Evolutionary conservation across 306 rosid species (phyloP).

Genomic region (Vigna unguiculata): DNA sequence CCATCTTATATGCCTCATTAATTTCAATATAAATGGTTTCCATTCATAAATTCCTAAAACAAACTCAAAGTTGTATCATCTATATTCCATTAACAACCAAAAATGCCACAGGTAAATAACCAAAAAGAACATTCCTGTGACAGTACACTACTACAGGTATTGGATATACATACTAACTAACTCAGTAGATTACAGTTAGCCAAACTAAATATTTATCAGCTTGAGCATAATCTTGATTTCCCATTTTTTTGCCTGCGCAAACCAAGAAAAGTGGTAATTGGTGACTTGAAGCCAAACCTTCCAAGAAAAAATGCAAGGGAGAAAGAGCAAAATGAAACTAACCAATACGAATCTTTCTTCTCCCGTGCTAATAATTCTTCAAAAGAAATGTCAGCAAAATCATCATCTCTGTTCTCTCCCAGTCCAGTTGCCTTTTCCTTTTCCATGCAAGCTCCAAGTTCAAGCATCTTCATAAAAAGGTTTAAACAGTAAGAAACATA

Average conservation of each 20-base stretch:
- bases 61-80: slow-evolving; percentile 31
- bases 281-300: slow-evolving; percentile 18
- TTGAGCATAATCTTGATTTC: slow-evolving; percentile 67
- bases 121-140: slow-evolving; percentile 46
- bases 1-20: background rate
- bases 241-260: slow-evolving; percentile 83
- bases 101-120: slow-evolving; percentile 46
- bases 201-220: slow-evolving; percentile 52
- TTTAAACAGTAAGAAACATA: slow-evolving; percentile 40
- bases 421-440: slow-evolving; percentile 58
- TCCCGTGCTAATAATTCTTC: slow-evolving; percentile 90
- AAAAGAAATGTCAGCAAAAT: slow-evolving; percentile 68
- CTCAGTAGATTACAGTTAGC: slow-evolving; percentile 50
- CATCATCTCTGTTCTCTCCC: slow-evolving; percentile 56
- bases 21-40: slow-evolving; percentile 26
- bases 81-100: slow-evolving; percentile 45
- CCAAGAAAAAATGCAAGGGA: background rate
- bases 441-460: slow-evolving; percentile 68
- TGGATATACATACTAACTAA: slow-evolving; percentile 50
- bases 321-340: slow-evolving; percentile 41
- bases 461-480: slow-evolving; percentile 65
- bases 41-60: slow-evolving; percentile 19
- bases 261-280: slow-evolving; percentile 30
- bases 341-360: slow-evolving; percentile 97
- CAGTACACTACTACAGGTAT: slow-evolving; percentile 35